Evolutionary conservation across 192 early-diverging fungal genomes (phyloP), one percentile per base, ranked within the genome.

Genomic region (Entophlyctis luteolus): DNA sequence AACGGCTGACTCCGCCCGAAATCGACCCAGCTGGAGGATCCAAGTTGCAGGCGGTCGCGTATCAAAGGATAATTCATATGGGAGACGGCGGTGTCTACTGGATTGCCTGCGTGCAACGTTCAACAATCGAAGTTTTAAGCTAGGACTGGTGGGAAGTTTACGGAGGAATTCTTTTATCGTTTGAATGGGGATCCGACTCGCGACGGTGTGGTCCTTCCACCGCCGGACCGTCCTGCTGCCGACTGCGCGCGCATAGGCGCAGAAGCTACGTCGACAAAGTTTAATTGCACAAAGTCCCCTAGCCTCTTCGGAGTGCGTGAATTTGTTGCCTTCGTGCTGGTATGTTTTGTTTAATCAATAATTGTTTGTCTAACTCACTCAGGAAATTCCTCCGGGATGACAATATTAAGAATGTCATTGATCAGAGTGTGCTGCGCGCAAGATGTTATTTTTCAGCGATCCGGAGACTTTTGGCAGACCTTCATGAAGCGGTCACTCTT

Each of bases 331-430:
- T 22, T 4, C 23, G 6, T 1, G 46, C 16, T 49, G 46, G 2
- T 25, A n/a, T 10, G 22, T 60, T 45, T 20, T 10, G 16, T 32
- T 16, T 45, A 12, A 48, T n/a, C 27, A 31, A 20, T 28, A 1
- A 33, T 35, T 3, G 4, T 2, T 4, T 5, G 8, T 1, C 10
- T 5, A 14, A 47, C 74, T 62, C 81, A 84, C 80, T 80, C 81
- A 3, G 75, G 80, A 55, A 82, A 82, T 36, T 82, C 79, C 6
- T 81, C 77, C 12, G 83, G 83, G 31, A 84, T 65, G 16, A 84
- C 77, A 56, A 84, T 75, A 42, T 75, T 76, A 0, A 84, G 57
- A 35, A 84, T 81, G 63, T 84, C 83, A 70, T 80, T 76, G 29
- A 84, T 83, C 4, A 84, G 55, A 45, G 57, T 67, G 55, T 84